Evolutionary conservation across 2,329 filamentous ascomycete genomes (phyloP).

Genomic region (Diplodia seriata): DNA sequence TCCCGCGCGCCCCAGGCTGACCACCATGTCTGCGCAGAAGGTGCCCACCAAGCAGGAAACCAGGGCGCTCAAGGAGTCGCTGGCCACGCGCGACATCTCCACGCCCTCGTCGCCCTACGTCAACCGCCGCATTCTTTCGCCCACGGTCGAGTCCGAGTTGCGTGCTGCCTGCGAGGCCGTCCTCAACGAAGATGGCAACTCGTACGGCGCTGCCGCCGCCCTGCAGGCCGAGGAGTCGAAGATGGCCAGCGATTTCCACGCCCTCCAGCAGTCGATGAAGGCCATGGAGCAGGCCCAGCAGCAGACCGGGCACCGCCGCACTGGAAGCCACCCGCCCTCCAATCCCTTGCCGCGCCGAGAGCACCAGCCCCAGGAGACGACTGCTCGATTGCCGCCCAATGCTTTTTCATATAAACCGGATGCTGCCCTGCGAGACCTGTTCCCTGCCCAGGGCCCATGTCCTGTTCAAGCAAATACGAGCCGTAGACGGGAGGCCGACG

Average conservation of each 20-base stretch:
- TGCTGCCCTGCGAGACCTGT: slow-evolving; percentile 40
- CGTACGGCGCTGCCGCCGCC: slow-evolving; percentile 44
- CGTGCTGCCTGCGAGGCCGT: slow-evolving; percentile 53
- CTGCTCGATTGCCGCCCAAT: slow-evolving; percentile 39
- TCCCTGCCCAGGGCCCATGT: slow-evolving; percentile 34
- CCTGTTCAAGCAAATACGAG: slow-evolving; percentile 44
- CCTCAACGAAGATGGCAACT: slow-evolving; percentile 52
- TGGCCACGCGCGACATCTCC: slow-evolving; percentile 42
- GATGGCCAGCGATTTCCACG: slow-evolving; percentile 42
- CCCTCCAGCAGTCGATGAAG: slow-evolving; percentile 37
- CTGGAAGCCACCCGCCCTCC: slow-evolving; percentile 41
- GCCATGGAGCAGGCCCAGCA: slow-evolving; percentile 34
- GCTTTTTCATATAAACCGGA: slow-evolving; percentile 39
- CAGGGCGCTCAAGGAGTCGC: slow-evolving; percentile 40
- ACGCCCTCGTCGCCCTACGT: slow-evolving; percentile 52
- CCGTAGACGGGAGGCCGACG: slow-evolving; percentile 43
- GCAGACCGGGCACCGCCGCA: slow-evolving; percentile 36
- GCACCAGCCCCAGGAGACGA: slow-evolving; percentile 39
- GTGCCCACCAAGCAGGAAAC: slow-evolving; percentile 43
- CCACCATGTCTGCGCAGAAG: slow-evolving; percentile 40
- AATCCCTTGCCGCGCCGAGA: slow-evolving; percentile 38
- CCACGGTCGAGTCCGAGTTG: slow-evolving; percentile 53
- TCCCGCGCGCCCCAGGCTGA: background rate
- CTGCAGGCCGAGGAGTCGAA: slow-evolving; percentile 41
- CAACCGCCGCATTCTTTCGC: slow-evolving; percentile 52